A percentile compares a stretch with the other conserved stretches of the same genome.
Conservation (phyloP, 2,329 filamentous ascomycete genomes). For the Aspergillus glaucus region DNA sequence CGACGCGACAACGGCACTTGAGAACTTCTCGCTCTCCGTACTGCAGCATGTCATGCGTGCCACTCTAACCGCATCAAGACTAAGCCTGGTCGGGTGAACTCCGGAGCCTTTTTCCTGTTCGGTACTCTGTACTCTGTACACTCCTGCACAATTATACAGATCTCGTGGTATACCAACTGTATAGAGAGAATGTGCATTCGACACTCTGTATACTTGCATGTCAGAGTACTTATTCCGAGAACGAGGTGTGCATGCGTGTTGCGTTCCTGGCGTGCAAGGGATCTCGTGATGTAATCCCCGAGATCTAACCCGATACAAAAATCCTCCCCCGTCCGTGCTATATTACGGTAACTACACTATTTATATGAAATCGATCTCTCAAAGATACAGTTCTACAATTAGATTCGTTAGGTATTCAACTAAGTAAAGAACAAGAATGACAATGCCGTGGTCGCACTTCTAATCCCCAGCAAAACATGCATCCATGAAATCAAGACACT, state of each 20-base stretch:
- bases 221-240: neutral
- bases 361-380: neutral
- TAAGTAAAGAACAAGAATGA: slow-evolving; percentile 5
- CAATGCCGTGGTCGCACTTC: neutral
- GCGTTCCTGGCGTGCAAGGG: neutral
- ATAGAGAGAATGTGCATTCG: neutral
- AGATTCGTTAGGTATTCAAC: neutral
- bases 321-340: neutral
- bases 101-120: no score
- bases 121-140: no score
- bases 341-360: neutral
- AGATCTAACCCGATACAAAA: neutral
- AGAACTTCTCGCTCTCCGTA: slow-evolving; percentile 7
- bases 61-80: slow-evolving; percentile 1
- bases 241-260: neutral
- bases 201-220: neutral
- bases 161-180: no score
- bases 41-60: slow-evolving; percentile 11
- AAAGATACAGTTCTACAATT: neutral
- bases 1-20: neutral
- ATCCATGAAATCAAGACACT: neutral
- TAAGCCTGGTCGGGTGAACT: neutral
- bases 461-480: neutral
- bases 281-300: neutral
- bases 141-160: no score